phyloP scores from a whole-genome alignment of 306 rosid species.

The Datisca glomerata region DNA sequence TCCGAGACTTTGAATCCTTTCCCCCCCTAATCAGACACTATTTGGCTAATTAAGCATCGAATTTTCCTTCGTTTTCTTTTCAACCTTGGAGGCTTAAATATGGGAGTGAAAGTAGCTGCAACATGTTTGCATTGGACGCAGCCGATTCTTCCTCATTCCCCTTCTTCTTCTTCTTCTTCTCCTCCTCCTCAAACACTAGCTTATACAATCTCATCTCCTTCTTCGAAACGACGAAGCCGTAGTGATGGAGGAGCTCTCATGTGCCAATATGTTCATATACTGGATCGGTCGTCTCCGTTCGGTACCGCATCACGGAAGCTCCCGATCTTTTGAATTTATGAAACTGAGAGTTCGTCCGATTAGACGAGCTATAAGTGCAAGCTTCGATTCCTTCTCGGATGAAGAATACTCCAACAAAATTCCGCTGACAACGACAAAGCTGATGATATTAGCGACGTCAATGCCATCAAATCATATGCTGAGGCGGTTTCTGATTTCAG shows the following conservation, averaged over 20 bases:
- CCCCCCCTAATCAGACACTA: too few relatives aligned
- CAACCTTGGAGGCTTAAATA: constrained; percentile 1
- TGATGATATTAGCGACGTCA: too few relatives aligned
- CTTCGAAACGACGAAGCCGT: constrained; percentile 31
- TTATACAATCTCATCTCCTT: constrained; percentile 38
- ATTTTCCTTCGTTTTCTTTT: too few relatives aligned
- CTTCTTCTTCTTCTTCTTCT: too few relatives aligned
- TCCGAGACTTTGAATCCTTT: background rate
- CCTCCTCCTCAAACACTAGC: too few relatives aligned
- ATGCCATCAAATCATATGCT: background rate
- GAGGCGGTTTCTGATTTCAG: constrained; percentile 4
- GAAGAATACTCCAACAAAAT: constrained; percentile 63
- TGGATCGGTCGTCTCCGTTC: constrained; percentile 24
- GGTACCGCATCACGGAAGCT: constrained; percentile 16
- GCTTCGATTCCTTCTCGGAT: constrained; percentile 51
- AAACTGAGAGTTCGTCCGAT: constrained; percentile 14
- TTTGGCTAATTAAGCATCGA: too few relatives aligned
- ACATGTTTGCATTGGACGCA: too few relatives aligned
- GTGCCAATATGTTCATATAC: constrained; percentile 16
- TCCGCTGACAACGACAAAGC: background rate
- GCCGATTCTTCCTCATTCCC: too few relatives aligned
- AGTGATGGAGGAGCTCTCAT: constrained; percentile 15
- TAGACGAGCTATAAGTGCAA: constrained; percentile 40
- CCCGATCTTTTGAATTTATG: constrained; percentile 24
- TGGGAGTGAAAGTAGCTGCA: constrained; percentile 48